These are phyloP conservation scores for Senna siamea DNA, from an alignment of 306 rosid genomes.

Conservation along the genomic window DNA sequence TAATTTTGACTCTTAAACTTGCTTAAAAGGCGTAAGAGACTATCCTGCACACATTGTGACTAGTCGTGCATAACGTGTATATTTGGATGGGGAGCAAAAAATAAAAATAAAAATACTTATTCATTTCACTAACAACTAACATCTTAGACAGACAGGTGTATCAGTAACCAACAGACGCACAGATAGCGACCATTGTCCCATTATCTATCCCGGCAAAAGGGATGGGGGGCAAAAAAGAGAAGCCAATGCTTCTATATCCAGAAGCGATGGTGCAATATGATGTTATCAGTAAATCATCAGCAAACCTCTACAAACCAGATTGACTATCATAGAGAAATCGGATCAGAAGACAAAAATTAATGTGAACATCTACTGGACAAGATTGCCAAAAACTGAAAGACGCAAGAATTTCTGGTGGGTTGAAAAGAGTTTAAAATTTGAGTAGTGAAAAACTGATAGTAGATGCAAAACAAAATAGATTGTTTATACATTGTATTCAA, in stretches of 20 bases:
- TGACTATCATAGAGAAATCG: constrained; percentile 50
- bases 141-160: background rate
- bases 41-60: background rate
- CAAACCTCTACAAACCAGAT: constrained; percentile 60
- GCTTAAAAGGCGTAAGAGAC: background rate
- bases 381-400: constrained; percentile 56
- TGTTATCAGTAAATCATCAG: constrained; percentile 39
- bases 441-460: too few species aligned
- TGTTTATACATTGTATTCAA: too few species aligned
- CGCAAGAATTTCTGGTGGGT: constrained; percentile 68
- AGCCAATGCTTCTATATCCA: background rate
- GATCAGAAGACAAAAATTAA: constrained; percentile 55
- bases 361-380: constrained; percentile 72
- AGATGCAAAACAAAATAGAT: too few species aligned
- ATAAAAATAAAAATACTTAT: background rate
- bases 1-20: background rate
- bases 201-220: background rate
- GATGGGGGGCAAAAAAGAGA: background rate
- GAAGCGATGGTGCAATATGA: background rate
- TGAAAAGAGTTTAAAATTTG: too few species aligned
- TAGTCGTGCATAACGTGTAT: background rate
- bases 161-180: too few species aligned
- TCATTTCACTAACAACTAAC: background rate
- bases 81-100: background rate
- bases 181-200: background rate